Conservation (phyloP, 257 asterid genomes). For the Petunia secreta region DNA sequence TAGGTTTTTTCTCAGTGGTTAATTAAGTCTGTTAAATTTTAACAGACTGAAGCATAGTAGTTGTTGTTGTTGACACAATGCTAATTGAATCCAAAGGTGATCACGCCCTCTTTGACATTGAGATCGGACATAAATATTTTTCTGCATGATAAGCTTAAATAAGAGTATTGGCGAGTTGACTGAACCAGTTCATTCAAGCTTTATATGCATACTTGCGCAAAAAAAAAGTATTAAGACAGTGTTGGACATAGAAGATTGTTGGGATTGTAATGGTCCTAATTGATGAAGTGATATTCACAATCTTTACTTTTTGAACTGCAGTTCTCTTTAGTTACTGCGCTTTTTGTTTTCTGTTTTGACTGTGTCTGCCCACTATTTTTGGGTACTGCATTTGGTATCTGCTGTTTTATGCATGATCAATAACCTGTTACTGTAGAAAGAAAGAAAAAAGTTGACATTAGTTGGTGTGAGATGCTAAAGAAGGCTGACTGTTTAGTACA, state of each 20-base stretch:
- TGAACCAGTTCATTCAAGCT: not conserved
- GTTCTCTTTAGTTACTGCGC: conserved; percentile 2
- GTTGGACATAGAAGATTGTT: not conserved
- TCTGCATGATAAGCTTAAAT: conserved; percentile 2
- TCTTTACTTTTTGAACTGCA: conserved; percentile 10
- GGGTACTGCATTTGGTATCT: conserved; percentile 17
- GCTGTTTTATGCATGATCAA: not conserved
- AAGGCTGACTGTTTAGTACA: not conserved
- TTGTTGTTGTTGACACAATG: no score
- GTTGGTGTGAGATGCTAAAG: not conserved
- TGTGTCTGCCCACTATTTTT: not conserved
- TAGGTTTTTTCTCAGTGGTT: not conserved
- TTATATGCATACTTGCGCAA: not conserved
- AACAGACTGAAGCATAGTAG: no score
- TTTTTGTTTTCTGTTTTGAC: not conserved
- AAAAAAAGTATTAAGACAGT: not conserved
- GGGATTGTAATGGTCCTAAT: not conserved
- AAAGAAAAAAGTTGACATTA: not conserved
- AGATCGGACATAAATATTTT: not conserved
- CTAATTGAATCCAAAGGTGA: no score
- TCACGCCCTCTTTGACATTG: not conserved
- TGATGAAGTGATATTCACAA: not conserved
- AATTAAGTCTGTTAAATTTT: not conserved
- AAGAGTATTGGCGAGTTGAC: not conserved
- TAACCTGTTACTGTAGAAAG: not conserved